A percentile compares a stretch with the other conserved stretches of the same genome.
Conservation (phyloP, 1,284 basidiomycete genomes). For the Austroboletus novae-zelandiae region DNA sequence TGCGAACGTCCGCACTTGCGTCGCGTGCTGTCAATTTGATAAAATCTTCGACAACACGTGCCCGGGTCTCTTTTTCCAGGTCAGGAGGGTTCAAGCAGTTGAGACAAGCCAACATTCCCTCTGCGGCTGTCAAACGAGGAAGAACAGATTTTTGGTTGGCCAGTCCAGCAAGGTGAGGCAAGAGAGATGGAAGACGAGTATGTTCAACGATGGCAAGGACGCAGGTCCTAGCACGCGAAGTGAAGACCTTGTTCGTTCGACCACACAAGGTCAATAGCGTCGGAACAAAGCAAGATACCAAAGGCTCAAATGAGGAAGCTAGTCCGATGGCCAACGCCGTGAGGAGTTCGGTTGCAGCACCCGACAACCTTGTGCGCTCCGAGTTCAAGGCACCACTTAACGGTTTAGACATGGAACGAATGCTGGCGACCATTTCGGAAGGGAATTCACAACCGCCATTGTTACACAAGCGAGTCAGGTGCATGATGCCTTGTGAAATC, state of each 20-base stretch:
- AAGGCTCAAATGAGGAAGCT: constrained; percentile 62
- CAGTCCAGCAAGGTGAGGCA: constrained; percentile 60
- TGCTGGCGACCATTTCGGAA: constrained; percentile 49
- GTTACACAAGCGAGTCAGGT: constrained; percentile 55
- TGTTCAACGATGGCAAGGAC: constrained; percentile 63
- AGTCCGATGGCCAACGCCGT: constrained; percentile 53
- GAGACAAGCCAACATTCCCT: constrained; percentile 62
- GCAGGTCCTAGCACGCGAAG: constrained; percentile 60
- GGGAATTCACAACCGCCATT: constrained; percentile 57
- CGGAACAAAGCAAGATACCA: constrained; percentile 70
- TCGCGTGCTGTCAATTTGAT: constrained; percentile 70
- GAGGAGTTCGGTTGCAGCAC: constrained; percentile 66
- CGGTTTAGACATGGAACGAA: constrained; percentile 57
- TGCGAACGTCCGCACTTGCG: constrained; percentile 74
- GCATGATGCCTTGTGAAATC: constrained; percentile 56
- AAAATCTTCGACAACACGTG: constrained; percentile 65
- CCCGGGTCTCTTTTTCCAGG: constrained; percentile 62
- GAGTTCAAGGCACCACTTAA: constrained; percentile 66
- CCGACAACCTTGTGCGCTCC: constrained; percentile 77
- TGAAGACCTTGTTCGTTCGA: constrained; percentile 81
- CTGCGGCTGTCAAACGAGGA: constrained; percentile 61
- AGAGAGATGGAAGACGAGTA: constrained; percentile 66
- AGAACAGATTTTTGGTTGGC: constrained; percentile 67
- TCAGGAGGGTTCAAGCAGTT: constrained; percentile 76
- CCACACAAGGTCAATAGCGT: constrained; percentile 65